Evolutionary conservation across 768 basidiomycete genomes (phyloP), one percentile per base, ranked within the genome.

Genomic region (Myochromella boudieri): DNA sequence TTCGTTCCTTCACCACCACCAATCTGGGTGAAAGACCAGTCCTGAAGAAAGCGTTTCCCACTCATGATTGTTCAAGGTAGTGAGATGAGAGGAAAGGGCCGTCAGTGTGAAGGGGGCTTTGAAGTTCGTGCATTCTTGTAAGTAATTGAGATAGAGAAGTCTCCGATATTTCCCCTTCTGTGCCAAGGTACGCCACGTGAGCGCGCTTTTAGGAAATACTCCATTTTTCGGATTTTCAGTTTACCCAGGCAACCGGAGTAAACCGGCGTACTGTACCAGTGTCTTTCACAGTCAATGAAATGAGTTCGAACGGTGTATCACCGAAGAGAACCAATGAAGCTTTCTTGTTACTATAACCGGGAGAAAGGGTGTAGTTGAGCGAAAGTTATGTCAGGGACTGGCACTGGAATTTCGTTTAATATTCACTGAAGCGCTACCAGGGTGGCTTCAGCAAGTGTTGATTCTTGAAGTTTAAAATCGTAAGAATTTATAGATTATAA

Each of bases 21-120:
- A 26, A 84, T 62, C 59, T 85, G 85, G 6, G 79, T 81, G 58
- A 91, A 90, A 33, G 62, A 64, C 89, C 90, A 91, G 31, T 77
- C 66, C 28, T 60, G 58, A 18, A 77, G 55, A 6, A 55, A 36
- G 31, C 62, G 66, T 24, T 36, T 46, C 25, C 22, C 38, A 18
- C 44, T 43, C 54, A 58, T 55, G 26, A 33, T 21, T 12, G 38
- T 33, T 15, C 37, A 29, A 18, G 39, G 25, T 40, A 18, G 51
- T 44, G 40, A 45, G 22, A n/a, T 21, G 46, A 31, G n/a, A 9
- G 18, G n/a, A 29, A 27, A 52, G 18, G 26, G 38, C 20, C 37
- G 26, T 21, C 21, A 9, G 12, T 24, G 31, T 51, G 26, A 4
- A 17, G 26, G 18, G 18, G 29, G 31, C 32, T 33, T 44, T 31